Evolutionary conservation across 2,329 filamentous ascomycete genomes (phyloP), one percentile per base, ranked within the genome.

Genomic region (Fusarium sambucinum): DNA sequence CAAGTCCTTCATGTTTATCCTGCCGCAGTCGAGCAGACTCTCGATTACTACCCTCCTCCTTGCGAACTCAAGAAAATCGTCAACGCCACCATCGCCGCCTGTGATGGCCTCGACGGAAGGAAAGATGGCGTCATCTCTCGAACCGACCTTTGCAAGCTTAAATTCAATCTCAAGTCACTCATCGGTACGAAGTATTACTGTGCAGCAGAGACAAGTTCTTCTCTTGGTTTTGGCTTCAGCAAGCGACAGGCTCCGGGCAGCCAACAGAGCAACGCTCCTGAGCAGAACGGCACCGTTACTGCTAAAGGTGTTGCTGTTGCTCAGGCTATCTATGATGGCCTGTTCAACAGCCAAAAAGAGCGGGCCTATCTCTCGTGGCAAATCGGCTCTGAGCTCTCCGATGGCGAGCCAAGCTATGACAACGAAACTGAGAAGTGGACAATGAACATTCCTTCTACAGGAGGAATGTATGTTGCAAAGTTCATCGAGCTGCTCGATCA

Each of bases 21-120:
- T 9, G 48, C 55, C 1, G 13, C 48, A 1, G 30, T 58, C 4
- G 55, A 58, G 38, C 48, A 58, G 10, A 55, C 48, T 14, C 48
- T 58, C 2, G 47, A n/a, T 8, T 58, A 38, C 4, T 58, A 45
- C 0, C 48, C 48, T 2, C 55, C 38, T 30, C 55, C 55, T 0
- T 58, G 48, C 16, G 55, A 55, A 6, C 48, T 55, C 19, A 58
- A 55, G 23, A 55, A 55, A n/a, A 58, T 58, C 8, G 48, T 55
- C n/a, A 58, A 58, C 38, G 55, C 38, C 14, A 55, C 48, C 11
- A 58, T 77, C 14, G 51, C 45, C 9, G 60, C 57, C 11, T 62
- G 57, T 5, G 60, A 63, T 8, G 32, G 14, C 10, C 32, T 63
- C 3, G 60, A 62, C 13, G 60, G 57, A 45, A 62, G 38, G 2